Evolutionary conservation across 495 filamentous ascomycete genomes (phyloP), one percentile per base, ranked within the genome.

Genomic region (Aspergillus incahuasiensis): DNA sequence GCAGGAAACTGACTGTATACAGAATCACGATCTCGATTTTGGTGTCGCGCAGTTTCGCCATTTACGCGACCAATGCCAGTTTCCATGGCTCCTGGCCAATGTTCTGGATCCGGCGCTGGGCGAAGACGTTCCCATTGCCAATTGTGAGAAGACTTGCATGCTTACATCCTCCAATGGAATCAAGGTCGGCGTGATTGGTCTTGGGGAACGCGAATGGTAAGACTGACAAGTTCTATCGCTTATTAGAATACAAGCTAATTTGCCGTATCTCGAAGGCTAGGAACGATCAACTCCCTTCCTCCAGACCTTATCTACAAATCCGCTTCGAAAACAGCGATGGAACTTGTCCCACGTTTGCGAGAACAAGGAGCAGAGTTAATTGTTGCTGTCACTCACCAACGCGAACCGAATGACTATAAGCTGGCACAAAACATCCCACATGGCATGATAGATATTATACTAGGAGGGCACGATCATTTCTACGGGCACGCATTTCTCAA

Each of bases 21-120:
- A 84, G 81, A 96, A 96, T 65, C 91, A 96, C 68, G 91, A 96
- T 65, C 83, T 96, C 35, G 91, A 96, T 68, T 96, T 96, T 63
- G 91, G 91, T n/a, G 86, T 92, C 18, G 68, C 74, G 9, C 90
- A 95, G 64, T 88, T 89, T 65, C 80, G 78, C 19, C 77, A 92
- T 65, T 71, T 96, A 18, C 79, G 83, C 7, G 74, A 76, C 5
- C 83, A 89, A 63, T 94, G 90, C 74, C 75, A 76, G 18, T 96
- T 96, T 56, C 91, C 91, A 2, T 96, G 91, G 91, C 81, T 96
- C 1, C 74, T 94, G 15, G 90, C 90, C 48, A 95, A 96, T 64
- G 82, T 92, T 6, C 69, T 91, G 8, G 90, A 92, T 71, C 88
- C 89, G 0, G 89, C 85, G 0, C 68, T 92, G 3, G 90, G 88